These are phyloP conservation scores for Aureobasidium musti DNA, from an alignment of 2,329 filamentous ascomycete species.

Conservation along the genomic window DNA sequence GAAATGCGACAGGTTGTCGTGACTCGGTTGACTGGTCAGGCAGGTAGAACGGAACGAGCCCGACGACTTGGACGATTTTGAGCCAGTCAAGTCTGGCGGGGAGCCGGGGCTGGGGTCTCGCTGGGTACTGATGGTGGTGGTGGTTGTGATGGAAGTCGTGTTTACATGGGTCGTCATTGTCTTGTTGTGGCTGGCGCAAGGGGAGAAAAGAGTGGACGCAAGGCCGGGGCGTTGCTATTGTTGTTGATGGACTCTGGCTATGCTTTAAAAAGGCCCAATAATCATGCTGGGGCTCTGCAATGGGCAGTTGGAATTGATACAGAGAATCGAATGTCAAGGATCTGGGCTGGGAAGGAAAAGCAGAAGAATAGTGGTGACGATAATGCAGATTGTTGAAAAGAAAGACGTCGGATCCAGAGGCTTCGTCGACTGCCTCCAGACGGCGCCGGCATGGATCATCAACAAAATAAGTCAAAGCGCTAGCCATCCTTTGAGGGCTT, in stretches of 20 bases:
- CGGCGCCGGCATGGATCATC: constrained; percentile 21
- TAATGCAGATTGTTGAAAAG: constrained; percentile 11
- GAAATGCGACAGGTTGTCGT: constrained; percentile 77
- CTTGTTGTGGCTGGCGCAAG: constrained; percentile 25
- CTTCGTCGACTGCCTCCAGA: constrained; percentile 17
- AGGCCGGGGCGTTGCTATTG: constrained; percentile 29
- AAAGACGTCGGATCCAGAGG: constrained; percentile 16
- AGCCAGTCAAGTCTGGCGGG: constrained; percentile 76
- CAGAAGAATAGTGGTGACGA: constrained; percentile 19
- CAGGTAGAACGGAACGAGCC: constrained; percentile 77
- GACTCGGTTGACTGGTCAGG: constrained; percentile 62
- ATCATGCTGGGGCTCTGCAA: constrained; percentile 26
- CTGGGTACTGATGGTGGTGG: constrained; percentile 15
- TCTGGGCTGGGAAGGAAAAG: not conserved
- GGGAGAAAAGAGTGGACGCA: constrained; percentile 31
- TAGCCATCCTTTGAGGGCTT: constrained; percentile 23
- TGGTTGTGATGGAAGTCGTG: not conserved
- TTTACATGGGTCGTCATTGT: constrained; percentile 28
- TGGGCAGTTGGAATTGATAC: not conserved
- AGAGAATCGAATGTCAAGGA: constrained; percentile 9
- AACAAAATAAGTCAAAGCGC: constrained; percentile 26
- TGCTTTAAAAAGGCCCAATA: constrained; percentile 21
- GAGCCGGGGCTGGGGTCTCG: constrained; percentile 59
- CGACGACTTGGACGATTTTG: constrained; percentile 81
- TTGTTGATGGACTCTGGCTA: constrained; percentile 19